Evolutionary conservation across 1,284 basidiomycete genomes (phyloP).

Genomic region (Peniophora sp.): DNA sequence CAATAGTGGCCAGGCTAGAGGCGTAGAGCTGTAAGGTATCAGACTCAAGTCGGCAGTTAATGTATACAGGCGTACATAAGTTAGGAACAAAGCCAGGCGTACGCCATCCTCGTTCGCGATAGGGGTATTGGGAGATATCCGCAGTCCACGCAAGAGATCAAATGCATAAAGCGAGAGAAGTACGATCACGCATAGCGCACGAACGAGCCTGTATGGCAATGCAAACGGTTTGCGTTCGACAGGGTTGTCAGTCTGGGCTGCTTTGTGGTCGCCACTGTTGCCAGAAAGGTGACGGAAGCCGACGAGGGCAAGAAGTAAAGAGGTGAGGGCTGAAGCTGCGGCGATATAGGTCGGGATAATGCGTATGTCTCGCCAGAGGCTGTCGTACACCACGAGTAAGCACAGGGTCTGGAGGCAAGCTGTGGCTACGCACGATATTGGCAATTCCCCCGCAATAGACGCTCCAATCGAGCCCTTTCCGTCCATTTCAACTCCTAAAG

Average conservation of each 20-base stretch:
- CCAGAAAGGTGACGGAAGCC: too few species aligned
- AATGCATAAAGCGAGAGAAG: too few species aligned
- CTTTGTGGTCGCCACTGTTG: background rate
- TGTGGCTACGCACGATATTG: too few species aligned
- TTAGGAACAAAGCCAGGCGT: constrained; percentile 16
- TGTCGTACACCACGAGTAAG: too few species aligned
- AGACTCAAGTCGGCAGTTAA: constrained; percentile 1
- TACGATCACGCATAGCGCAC: too few species aligned
- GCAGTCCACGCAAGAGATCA: too few species aligned
- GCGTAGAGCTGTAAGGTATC: constrained; percentile 3
- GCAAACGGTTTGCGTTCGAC: too few species aligned
- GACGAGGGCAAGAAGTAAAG: constrained; percentile 10
- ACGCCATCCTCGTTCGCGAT: constrained; percentile 13
- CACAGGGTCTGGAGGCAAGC: too few species aligned
- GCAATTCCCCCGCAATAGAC: too few species aligned
- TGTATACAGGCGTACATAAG: constrained; percentile 13
- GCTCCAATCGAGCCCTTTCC: too few species aligned
- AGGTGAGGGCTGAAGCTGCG: constrained; percentile 8
- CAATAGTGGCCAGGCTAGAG: constrained; percentile 10
- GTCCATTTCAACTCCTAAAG: too few species aligned
- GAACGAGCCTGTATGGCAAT: background rate
- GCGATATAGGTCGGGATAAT: constrained; percentile 15
- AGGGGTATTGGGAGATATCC: constrained; percentile 16
- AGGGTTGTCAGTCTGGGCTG: background rate
- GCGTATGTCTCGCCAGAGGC: constrained; percentile 13